Base-by-base conservation (phyloP, 805 yeast genomes). In the Metschnikowia colocasiae region DNA sequence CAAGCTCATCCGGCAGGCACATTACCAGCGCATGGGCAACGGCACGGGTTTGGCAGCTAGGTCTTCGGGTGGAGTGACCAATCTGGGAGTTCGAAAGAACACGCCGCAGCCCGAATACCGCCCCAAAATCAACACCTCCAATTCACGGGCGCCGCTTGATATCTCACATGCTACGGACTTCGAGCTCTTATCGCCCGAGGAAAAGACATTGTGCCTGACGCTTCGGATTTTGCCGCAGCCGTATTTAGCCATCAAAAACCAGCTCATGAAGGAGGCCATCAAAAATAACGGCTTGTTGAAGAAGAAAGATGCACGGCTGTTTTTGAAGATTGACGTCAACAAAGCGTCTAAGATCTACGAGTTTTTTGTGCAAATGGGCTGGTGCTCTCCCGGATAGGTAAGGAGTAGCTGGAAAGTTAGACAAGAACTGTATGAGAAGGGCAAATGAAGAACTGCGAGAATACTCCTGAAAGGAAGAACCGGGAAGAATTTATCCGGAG, bases 201-300 rank as follows among this genome's bases (percentile, higher is more conserved):
- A 94, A 62, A 92, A 85, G 62, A 81, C 80, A 46, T 68, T 94
- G 40, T 95, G 99, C 68, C 76, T 91, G 4, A 85, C 82, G 41
- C 73, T 95, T 51, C 80, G 95, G 52, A 84, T 95, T 9, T 68
- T 86, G 47, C 99, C 99, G 13, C 92, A 94, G 63, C 95, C 98
- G 3, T 94, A 92, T 60, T 71, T 94, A 51, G 96, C 95, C 2
- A 87, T 94, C 53, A 94, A 94, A 61, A 96, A 88, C 62, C 81
- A 88, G 3, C 66, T 94, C 47, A 89, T 94, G 73, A 80, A 95
- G 57, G 97, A 91, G 61, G 80, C 95, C 27, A 71, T 91, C 33
- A 82, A 87, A 55, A 83, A 86, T 36, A 95, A 95, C 33, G 98
- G 98, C 4, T 68, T 77, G 6, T 64, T 94, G 59, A 87, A 87